A percentile compares a stretch with the other conserved stretches of the same genome.
Conservation (phyloP, 169 alveolate genomes). For the Plasmodium blacklocki region DNA sequence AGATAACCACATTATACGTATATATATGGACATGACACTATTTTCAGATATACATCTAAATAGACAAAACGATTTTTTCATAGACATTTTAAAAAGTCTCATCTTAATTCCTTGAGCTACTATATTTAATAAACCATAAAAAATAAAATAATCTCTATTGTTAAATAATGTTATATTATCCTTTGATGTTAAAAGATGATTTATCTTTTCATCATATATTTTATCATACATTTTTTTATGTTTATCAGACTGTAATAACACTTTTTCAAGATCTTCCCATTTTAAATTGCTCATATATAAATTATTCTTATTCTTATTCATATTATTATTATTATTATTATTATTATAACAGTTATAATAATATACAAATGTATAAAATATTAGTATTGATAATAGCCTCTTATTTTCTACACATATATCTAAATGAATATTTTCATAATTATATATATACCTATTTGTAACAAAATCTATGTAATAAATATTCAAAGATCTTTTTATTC, state of each 20-base stretch:
- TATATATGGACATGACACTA: conserved; percentile 41
- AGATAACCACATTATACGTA: conserved; percentile 56
- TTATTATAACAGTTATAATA: conserved; percentile 22
- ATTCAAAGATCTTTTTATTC: conserved; percentile 32
- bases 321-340: not conserved
- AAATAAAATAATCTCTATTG: conserved; percentile 14
- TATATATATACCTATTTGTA: conserved; percentile 9
- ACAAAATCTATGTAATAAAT: conserved; percentile 30
- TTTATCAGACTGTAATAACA: not conserved
- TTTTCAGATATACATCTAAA: conserved; percentile 38
- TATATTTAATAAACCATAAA: conserved; percentile 57
- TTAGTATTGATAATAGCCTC: conserved; percentile 7
- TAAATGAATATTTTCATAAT: conserved; percentile 15
- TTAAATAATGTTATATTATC: conserved; percentile 24
- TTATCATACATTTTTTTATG: not conserved
- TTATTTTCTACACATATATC: conserved; percentile 27
- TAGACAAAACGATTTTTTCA: conserved; percentile 15
- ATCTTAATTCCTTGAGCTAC: conserved; percentile 20
- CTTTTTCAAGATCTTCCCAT: not conserved
- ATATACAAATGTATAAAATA: conserved; percentile 39
- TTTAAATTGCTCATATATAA: not conserved
- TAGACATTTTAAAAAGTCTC: conserved; percentile 6
- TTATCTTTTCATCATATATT: not conserved
- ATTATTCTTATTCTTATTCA: not conserved
- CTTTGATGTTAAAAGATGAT: conserved; percentile 15